Evolutionary conservation across 2,329 filamentous ascomycete species (phyloP), one percentile per base, ranked within the genome.

Genomic region (Fusarium transvaalense): DNA sequence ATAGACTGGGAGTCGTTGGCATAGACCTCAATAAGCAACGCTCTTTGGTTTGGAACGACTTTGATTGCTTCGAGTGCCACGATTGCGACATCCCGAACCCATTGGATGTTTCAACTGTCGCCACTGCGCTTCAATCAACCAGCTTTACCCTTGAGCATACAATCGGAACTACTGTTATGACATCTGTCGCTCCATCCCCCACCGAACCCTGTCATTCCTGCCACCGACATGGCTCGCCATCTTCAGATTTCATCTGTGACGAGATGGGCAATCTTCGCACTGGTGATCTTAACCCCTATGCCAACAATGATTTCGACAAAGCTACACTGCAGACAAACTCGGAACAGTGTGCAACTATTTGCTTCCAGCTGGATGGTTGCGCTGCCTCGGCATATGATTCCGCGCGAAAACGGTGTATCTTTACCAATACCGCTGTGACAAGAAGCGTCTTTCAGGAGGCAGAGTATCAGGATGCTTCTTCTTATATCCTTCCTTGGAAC

Each of bases 41-140:
- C 0, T 54, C 60, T 5, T 1, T 65, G 15, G 29, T 65, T 8
- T 66, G 62, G 62, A 64, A 66, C 3, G 62, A 66, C 1, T 45
- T 32, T 0, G 61, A 64, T 19, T 66, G 62, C 17, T 66, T 66
- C 0, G 37, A 66, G 12, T 66, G 62, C 15, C 37, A 48, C 0
- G 61, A 55, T 5, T 66, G 62, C 1, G 62, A 60, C 3, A 19
- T 37, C 1, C 25, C 19, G 13, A 62, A 62, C 14, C 34, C 59
- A 2, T 31, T 25, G 0, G 54, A 54, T 13, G 4, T 25, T 3
- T 15, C 14, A 12, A 41, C 34, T 7, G 37, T 21, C 4, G 25
- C 32, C 5, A 0, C 34, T 4, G 13, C 5, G 19, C 17, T 14
- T 13, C 32, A 37, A 0, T 38, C 60, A 1, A 32, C 43, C 3